A percentile compares a stretch with the other conserved stretches of the same genome.
phyloP scores from a whole-genome alignment of 345 rosid species.

The Rhodomyrtus tomentosa region DNA sequence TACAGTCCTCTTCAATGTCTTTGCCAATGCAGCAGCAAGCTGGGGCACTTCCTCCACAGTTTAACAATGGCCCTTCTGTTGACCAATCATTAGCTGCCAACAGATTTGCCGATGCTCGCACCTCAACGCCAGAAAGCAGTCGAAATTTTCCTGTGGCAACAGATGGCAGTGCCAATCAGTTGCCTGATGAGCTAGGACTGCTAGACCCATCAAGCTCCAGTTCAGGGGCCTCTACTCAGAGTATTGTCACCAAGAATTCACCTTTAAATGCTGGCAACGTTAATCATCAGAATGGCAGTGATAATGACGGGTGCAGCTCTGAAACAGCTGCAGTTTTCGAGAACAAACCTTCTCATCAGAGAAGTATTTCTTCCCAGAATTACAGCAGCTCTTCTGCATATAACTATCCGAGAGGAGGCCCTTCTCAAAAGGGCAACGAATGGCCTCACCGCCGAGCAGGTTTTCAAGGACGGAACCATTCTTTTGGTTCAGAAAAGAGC shows the following conservation, averaged over 20 bases:
- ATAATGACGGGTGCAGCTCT: neutral
- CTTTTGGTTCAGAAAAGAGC: conserved; percentile 47
- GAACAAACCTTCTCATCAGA: conserved; percentile 45
- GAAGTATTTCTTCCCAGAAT: conserved; percentile 23
- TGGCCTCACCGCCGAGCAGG: conserved; percentile 58
- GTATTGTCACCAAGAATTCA: conserved; percentile 24
- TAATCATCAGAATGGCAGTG: conserved; percentile 15
- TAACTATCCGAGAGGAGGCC: conserved; percentile 33
- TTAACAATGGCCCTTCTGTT: conserved; percentile 33
- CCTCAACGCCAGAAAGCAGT: conserved; percentile 26
- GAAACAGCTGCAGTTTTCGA: conserved; percentile 9
- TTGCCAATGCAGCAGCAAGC: conserved; percentile 58
- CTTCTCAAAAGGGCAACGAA: conserved; percentile 32
- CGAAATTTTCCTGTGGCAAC: conserved; percentile 15
- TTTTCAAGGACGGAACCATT: conserved; percentile 68
- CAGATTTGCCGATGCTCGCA: conserved; percentile 37
- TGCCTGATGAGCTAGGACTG: conserved; percentile 52
- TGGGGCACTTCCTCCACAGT: conserved; percentile 46
- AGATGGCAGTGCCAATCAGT: conserved; percentile 27
- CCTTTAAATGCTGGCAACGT: conserved; percentile 15
- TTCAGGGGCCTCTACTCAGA: conserved; percentile 19
- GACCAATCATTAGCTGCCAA: conserved; percentile 35
- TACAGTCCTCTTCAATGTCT: conserved; percentile 38
- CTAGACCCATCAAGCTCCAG: conserved; percentile 44
- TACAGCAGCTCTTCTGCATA: conserved; percentile 29